These are phyloP conservation scores for Sesbania bispinosa DNA, from an alignment of 306 rosid genomes.

Conservation along the genomic window DNA sequence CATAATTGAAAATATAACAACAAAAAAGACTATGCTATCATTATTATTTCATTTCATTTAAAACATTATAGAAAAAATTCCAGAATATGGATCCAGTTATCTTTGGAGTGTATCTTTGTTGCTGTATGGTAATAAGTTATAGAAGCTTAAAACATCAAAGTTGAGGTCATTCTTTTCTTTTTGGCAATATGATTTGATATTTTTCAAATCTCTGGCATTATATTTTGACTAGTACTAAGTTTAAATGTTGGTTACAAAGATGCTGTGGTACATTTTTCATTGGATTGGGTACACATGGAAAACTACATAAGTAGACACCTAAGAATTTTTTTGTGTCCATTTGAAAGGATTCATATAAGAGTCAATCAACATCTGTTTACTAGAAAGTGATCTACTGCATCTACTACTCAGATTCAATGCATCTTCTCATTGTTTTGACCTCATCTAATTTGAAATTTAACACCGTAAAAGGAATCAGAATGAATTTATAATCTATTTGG, in stretches of 20 bases:
- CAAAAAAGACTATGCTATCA: not conserved
- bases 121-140: not conserved
- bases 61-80: not conserved
- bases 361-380: not conserved
- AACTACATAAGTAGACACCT: not conserved
- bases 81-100: not conserved
- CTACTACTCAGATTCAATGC: not conserved
- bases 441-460: too few species aligned
- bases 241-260: not conserved
- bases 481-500: too few species aligned
- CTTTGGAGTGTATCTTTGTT: not conserved
- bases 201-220: not conserved
- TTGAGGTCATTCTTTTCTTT: not conserved
- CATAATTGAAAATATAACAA: not conserved
- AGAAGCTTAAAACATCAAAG: not conserved
- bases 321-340: not conserved
- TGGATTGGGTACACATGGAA: not conserved
- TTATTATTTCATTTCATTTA: not conserved
- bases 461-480: too few species aligned
- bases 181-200: not conserved
- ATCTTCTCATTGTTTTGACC: not conserved
- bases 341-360: not conserved
- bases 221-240: conserved; percentile 2
- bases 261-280: not conserved
- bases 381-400: conserved; percentile 5